A percentile compares a stretch with the other conserved stretches of the same genome.
phyloP scores from a whole-genome alignment of 192 early-diverging fungal species.

The Backusella morwellensis region DNA sequence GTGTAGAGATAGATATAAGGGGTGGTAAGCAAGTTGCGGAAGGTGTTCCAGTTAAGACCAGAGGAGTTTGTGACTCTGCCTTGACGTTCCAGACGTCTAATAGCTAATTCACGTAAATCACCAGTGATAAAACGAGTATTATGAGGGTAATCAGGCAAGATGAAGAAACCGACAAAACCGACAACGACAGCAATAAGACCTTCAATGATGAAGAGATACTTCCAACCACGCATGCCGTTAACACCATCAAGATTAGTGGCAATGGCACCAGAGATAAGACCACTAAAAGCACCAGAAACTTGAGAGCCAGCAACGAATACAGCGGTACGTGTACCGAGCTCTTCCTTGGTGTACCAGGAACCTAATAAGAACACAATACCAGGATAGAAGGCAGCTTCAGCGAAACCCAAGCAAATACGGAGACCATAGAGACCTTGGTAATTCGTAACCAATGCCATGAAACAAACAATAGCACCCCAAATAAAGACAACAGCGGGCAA shows the following conservation, averaged over 20 bases:
- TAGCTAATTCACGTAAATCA: constrained; percentile 29
- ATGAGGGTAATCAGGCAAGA: constrained; percentile 54
- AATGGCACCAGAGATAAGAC: constrained; percentile 27
- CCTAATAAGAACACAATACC: constrained; percentile 38
- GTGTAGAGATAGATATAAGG: constrained; percentile 20
- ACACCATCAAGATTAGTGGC: constrained; percentile 44
- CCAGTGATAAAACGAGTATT: constrained; percentile 54
- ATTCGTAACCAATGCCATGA: constrained; percentile 24
- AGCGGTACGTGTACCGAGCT: constrained; percentile 34
- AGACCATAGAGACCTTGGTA: constrained; percentile 33
- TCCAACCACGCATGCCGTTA: constrained; percentile 41
- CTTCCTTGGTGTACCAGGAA: constrained; percentile 38
- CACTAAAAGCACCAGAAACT: constrained; percentile 25
- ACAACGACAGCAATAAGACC: constrained; percentile 50
- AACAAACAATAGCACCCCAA: constrained; percentile 28
- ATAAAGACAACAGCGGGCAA: constrained; percentile 14
- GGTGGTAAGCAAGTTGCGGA: constrained; percentile 22
- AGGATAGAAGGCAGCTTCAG: constrained; percentile 29
- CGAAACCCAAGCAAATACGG: constrained; percentile 32
- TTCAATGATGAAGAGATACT: constrained; percentile 58
- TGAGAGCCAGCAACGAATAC: constrained; percentile 33
- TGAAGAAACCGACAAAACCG: constrained; percentile 36
- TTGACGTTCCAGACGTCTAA: constrained; percentile 17
- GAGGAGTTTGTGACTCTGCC: background rate
- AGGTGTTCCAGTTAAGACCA: constrained; percentile 23